Evolutionary conservation across 805 yeast species (phyloP).

Genomic region (Ogataea pilisensis): DNA sequence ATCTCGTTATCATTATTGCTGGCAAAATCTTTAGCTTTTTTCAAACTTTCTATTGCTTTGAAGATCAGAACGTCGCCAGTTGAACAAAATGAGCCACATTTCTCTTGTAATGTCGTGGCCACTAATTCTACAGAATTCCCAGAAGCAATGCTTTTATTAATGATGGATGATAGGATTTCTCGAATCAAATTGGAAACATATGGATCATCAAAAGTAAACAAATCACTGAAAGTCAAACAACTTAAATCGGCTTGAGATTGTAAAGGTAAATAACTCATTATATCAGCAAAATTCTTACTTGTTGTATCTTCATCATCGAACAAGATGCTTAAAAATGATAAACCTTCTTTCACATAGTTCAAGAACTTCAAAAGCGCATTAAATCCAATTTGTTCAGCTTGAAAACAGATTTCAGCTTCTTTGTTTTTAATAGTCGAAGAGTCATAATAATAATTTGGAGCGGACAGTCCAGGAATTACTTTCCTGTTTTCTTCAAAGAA

Average conservation of each 20-base stretch:
- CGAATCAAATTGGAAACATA: constrained; percentile 61
- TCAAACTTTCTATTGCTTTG: constrained; percentile 88
- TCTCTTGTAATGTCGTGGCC: constrained; percentile 81
- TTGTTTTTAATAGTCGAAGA: constrained; percentile 41
- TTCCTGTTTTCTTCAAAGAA: constrained; percentile 65
- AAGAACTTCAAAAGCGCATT: constrained; percentile 71
- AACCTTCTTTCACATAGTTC: constrained; percentile 79
- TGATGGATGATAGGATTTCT: constrained; percentile 83
- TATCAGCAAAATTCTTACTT: constrained; percentile 48
- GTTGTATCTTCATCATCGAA: constrained; percentile 54
- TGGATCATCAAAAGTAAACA: constrained; percentile 66
- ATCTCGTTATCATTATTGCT: constrained; percentile 66
- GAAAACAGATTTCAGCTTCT: constrained; percentile 59
- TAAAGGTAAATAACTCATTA: constrained; percentile 62
- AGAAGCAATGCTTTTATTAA: constrained; percentile 79
- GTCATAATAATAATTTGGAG: constrained; percentile 51
- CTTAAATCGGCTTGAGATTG: constrained; percentile 68
- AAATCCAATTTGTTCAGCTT: constrained; percentile 90
- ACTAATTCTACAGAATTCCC: constrained; percentile 94
- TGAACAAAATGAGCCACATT: constrained; percentile 93
- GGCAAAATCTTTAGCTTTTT: constrained; percentile 77
- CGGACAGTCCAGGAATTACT: constrained; percentile 54
- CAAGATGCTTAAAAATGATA: constrained; percentile 80
- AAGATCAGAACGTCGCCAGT: constrained; percentile 89
- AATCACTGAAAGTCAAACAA: constrained; percentile 64